A percentile compares a stretch with the other conserved stretches of the same genome.
Conservation (phyloP, 2,329 filamentous ascomycete genomes). For the Alternaria viburni region DNA sequence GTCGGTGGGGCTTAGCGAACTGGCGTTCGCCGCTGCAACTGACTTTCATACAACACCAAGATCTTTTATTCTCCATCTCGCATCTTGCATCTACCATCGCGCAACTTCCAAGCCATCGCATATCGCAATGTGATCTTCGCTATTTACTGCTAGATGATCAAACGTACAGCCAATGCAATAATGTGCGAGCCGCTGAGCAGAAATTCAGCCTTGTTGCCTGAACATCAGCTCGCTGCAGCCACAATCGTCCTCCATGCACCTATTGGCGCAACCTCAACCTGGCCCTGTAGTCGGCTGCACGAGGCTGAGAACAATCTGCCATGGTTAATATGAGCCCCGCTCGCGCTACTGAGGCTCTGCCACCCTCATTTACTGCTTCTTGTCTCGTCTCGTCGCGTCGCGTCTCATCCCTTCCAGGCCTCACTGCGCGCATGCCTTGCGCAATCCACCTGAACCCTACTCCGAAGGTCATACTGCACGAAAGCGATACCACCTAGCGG, state of each 20-base stretch:
- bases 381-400: neutral
- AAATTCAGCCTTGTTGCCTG: slow-evolving; percentile 10
- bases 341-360: neutral
- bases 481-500: too few relatives aligned
- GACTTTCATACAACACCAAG: too few relatives aligned
- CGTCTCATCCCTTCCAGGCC: accelerated
- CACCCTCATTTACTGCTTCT: neutral
- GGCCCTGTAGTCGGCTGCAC: neutral
- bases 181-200: neutral
- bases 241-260: neutral
- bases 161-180: neutral
- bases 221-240: slow-evolving; percentile 15
- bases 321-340: neutral
- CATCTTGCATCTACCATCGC: too few relatives aligned
- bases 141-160: too few relatives aligned
- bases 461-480: too few relatives aligned
- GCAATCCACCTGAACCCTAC: neutral
- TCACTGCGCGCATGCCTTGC: neutral
- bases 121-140: too few relatives aligned
- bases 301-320: neutral
- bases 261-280: slow-evolving; percentile 5
- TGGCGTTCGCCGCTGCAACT: neutral
- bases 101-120: too few relatives aligned
- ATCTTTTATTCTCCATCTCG: too few relatives aligned
- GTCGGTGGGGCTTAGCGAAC: slow-evolving; percentile 5